Evolutionary conservation across 495 filamentous ascomycete genomes (phyloP).

Genomic region (Penicillium paxilli): DNA sequence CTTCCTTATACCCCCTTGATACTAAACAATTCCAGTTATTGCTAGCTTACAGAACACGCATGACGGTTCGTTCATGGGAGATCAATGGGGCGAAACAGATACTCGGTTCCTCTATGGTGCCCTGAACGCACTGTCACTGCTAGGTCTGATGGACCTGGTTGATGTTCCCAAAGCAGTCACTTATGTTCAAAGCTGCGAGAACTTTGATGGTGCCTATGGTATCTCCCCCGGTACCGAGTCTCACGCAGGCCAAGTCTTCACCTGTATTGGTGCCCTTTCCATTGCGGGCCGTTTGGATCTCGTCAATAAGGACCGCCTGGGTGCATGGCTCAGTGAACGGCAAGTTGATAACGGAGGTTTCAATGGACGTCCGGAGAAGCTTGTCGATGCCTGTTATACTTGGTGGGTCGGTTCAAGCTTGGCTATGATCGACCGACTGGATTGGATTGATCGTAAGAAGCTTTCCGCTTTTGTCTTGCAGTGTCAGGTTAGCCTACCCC

Average conservation of each 20-base stretch:
- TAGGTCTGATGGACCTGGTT: constrained; percentile 67
- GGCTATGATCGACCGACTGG: constrained; percentile 80
- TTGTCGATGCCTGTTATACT: constrained; percentile 96
- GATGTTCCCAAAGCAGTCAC: constrained; percentile 76
- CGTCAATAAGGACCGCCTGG: constrained; percentile 79
- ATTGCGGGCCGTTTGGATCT: constrained; percentile 82
- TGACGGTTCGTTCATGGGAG: constrained; percentile 86
- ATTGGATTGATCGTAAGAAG: constrained; percentile 87
- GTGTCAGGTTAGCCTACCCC: constrained; percentile 73
- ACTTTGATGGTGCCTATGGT: constrained; percentile 93
- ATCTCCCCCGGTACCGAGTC: constrained; percentile 86
- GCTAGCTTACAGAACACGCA: constrained; percentile 74
- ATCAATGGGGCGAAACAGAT: constrained; percentile 95
- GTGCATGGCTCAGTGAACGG: constrained; percentile 88
- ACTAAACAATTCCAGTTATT: constrained; percentile 60
- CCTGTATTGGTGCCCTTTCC: constrained; percentile 84
- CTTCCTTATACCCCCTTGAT: background rate
- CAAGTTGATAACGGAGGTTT: constrained; percentile 85
- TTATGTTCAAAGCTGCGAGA: constrained; percentile 78
- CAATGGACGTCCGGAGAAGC: constrained; percentile 93
- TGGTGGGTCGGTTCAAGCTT: constrained; percentile 96
- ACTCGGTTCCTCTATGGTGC: constrained; percentile 92
- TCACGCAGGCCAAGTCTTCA: constrained; percentile 91
- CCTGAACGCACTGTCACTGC: constrained; percentile 80
- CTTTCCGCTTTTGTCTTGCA: constrained; percentile 77